phyloP scores from a whole-genome alignment of 2,329 filamentous ascomycete genomes.

The Aspergillus quadricinctus region DNA sequence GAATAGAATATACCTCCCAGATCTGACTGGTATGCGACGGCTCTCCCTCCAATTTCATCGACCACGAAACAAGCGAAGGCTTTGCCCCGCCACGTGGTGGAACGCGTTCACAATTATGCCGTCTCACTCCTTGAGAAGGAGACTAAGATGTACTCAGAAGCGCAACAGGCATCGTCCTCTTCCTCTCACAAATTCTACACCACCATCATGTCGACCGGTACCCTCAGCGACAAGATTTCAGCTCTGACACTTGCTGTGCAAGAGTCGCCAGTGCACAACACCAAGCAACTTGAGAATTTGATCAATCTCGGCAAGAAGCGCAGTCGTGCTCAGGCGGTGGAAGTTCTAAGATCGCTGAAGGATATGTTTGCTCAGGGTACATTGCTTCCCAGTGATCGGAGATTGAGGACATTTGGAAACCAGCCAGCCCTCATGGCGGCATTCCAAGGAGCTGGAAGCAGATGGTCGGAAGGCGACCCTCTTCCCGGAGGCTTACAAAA shows the following conservation, averaged over 20 bases:
- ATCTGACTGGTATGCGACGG: conserved; percentile 63
- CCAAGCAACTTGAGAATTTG: conserved; percentile 80
- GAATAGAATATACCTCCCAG: conserved; percentile 55
- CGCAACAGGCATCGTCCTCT: conserved; percentile 67
- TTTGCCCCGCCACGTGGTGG: conserved; percentile 50
- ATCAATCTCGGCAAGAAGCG: conserved; percentile 83
- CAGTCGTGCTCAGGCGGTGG: conserved; percentile 86
- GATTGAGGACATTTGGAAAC: conserved; percentile 70
- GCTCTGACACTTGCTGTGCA: conserved; percentile 91
- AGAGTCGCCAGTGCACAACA: conserved; percentile 91
- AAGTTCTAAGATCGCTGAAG: conserved; percentile 87
- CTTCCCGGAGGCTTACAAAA: conserved; percentile 72
- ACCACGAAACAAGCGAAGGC: conserved; percentile 41
- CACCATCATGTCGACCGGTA: conserved; percentile 94
- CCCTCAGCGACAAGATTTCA: conserved; percentile 93
- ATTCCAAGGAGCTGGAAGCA: conserved; percentile 58
- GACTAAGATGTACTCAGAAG: conserved; percentile 67
- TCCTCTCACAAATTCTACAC: conserved; percentile 95
- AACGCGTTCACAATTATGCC: conserved; percentile 63
- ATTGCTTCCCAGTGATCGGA: conserved; percentile 75
- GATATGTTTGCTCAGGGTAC: conserved; percentile 89
- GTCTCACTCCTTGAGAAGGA: conserved; percentile 72
- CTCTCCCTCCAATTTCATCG: conserved; percentile 51
- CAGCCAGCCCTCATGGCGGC: conserved; percentile 73
- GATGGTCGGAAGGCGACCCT: conserved; percentile 65